Base-by-base conservation (phyloP, 768 basidiomycete species). In the Panus rudis region DNA sequence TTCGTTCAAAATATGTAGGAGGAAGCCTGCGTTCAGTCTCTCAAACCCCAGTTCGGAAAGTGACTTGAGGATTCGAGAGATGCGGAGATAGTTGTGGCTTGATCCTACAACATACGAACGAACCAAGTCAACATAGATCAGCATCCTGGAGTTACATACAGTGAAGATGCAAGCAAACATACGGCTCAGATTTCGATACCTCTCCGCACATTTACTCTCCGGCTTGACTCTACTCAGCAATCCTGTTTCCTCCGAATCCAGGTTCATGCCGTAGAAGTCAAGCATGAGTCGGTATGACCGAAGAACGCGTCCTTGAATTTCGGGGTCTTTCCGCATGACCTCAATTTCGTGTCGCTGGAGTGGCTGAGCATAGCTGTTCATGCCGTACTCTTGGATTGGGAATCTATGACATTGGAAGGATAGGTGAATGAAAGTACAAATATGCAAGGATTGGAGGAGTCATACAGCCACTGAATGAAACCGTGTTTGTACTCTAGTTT, bases 381-480 rank as follows among this genome's bases (percentile, higher is more conserved):
- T 71, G 8, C 86, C 84, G 49, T 75, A 67, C 55, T 88, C 86
- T 52, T 73, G 76, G 50, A 85, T 81, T 23, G 85, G 84, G 51
- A 85, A 84, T 52, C 81, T 85, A 55, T 23, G n/a, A 25, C 12
- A n/a, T 20, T 4, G 39, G 31, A 13, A 33, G 32, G 19, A 22
- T 4, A n/a, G 22, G 33, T 22, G 12, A 8, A 14, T 19, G 7
- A 25, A 20, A 21, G 26, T 14, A 16, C 19, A 16, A n/a, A 16
- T 27, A 3, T 10, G 26, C n/a, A 20, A 42, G 3, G 6, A 3
- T 12, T 14, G 13, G 21, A 27, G 3, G 20, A 25, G 32, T 65
- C 84, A 54, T 63, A 86, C 79, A 88, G 59, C 84, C 86, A 88
- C 55, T 88, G 85, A 33, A 88, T 81, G 57, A 74, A 87, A 1